Evolutionary conservation across 805 yeast genomes (phyloP).

Genomic region (Candida andamanensis): DNA sequence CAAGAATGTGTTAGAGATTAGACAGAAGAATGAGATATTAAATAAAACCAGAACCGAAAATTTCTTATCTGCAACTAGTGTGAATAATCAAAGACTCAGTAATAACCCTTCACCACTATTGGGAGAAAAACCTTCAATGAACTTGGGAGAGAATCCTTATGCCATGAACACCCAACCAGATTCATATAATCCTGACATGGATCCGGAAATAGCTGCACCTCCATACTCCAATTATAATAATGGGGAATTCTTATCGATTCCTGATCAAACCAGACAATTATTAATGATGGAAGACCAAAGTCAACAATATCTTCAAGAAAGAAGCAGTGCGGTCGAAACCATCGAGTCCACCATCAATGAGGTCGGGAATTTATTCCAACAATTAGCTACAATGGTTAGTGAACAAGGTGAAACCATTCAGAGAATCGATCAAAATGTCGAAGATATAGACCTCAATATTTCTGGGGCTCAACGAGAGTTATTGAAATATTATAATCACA

Average conservation of each 20-base stretch:
- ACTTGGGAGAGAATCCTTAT: slow-evolving; percentile 35
- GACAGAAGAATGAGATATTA: slow-evolving; percentile 79
- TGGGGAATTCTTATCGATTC: slow-evolving; percentile 60
- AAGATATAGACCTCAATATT: slow-evolving; percentile 85
- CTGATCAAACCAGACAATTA: slow-evolving; percentile 77
- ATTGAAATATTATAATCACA: slow-evolving; percentile 80
- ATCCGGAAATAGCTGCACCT: slow-evolving; percentile 23
- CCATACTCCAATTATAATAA: slow-evolving; percentile 22
- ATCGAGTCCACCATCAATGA: slow-evolving; percentile 96
- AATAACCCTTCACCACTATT: slow-evolving; percentile 25
- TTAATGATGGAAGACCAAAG: slow-evolving; percentile 77
- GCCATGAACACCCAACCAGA: background rate
- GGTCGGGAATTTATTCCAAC: slow-evolving; percentile 91
- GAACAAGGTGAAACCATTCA: slow-evolving; percentile 97
- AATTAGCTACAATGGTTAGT: slow-evolving; percentile 93
- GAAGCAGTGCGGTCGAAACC: slow-evolving; percentile 89
- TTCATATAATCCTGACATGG: slow-evolving; percentile 21
- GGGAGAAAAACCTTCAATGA: slow-evolving; percentile 8
- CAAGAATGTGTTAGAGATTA: slow-evolving; percentile 78
- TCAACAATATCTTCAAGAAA: slow-evolving; percentile 67
- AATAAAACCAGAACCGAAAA: slow-evolving; percentile 80
- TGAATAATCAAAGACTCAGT: slow-evolving; percentile 13
- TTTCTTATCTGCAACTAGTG: slow-evolving; percentile 51
- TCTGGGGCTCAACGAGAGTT: slow-evolving; percentile 93
- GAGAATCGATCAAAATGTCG: slow-evolving; percentile 91